Evolutionary conservation across 73 alveolate genomes (phyloP).

Genomic region (Tetrahymena thermophila): DNA sequence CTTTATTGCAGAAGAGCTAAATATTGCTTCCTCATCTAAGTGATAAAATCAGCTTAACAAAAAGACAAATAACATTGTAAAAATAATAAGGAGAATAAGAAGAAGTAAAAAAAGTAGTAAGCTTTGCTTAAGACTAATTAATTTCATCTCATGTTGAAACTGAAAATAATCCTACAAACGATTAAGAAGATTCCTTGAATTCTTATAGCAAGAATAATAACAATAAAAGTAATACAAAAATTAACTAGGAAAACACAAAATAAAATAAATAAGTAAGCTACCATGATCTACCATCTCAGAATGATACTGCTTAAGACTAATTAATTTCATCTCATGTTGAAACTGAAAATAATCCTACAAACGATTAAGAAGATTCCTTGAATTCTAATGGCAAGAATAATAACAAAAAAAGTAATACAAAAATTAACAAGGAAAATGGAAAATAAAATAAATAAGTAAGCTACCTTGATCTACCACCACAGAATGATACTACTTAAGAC

Average conservation of each 20-base stretch:
- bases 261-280: not conserved
- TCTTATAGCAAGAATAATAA: not conserved
- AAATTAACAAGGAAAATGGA: not conserved
- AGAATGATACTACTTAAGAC: not conserved
- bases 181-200: not conserved
- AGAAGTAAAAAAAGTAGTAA: not conserved
- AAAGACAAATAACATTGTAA: not conserved
- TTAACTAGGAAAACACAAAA: not conserved
- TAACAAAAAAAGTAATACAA: not conserved
- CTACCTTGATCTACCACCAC: not conserved
- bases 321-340: not conserved
- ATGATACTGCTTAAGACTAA: not conserved
- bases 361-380: not conserved
- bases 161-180: not conserved
- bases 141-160: not conserved
- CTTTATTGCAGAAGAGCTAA: not conserved
- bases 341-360: not conserved
- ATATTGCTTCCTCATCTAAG: not conserved
- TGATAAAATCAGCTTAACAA: not conserved
- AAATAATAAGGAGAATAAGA: not conserved
- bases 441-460: not conserved
- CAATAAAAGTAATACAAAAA: not conserved
- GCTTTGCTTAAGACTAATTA: not conserved
- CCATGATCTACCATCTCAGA: not conserved
- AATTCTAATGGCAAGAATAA: not conserved